Evolutionary conservation across 2,329 filamentous ascomycete genomes (phyloP), one percentile per base, ranked within the genome.

Genomic region (Penicillium rolfsii): DNA sequence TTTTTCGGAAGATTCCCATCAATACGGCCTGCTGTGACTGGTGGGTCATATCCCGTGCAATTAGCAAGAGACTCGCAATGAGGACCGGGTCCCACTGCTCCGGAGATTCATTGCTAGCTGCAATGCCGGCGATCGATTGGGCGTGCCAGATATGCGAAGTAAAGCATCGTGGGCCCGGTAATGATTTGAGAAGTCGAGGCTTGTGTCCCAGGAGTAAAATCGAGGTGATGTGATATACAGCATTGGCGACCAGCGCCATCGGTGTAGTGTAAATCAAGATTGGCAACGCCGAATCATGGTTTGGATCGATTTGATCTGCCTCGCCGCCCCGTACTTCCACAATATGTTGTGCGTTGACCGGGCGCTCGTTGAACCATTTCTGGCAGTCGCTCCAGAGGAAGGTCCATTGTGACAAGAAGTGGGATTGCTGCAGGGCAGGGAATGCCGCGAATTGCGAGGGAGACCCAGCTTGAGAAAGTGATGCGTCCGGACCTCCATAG

Each of bases 61-160:
- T 62, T 1, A 57, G 41, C 19, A 71, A 59, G 28, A 71, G 49
- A 30, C 66, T 58, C 1, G 66, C 64, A 19, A 71, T 58, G 0
- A 71, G 48, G n/a, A 71, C 60, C 4, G 68, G 67, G 28, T 70
- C 68, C 64, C 67, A 70, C 52, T 71, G 69, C 36, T 71, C 67
- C 0, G 59, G 59, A 1, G 67, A 68, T 8, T 70, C 69, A 55
- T 71, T 71, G n/a, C 67, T 69, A 9, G 64, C 60, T 5, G 64
- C 63, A 5, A 70, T 68, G 3, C 69, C 69, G 4, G 67, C 66
- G 4, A 71, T 70, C 0, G 67, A 64, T 33, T 71, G 69, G 2
- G 68, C 69, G 54, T 71, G 68, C 69, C 69, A 71, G 36, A 71
- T 70, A 28, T 68, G 63, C 8, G 69, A 71, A 0, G 68, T 66